These are phyloP conservation scores for Saxophila tyrrhenica DNA, from an alignment of 495 filamentous ascomycete genomes.

Conservation along the genomic window DNA sequence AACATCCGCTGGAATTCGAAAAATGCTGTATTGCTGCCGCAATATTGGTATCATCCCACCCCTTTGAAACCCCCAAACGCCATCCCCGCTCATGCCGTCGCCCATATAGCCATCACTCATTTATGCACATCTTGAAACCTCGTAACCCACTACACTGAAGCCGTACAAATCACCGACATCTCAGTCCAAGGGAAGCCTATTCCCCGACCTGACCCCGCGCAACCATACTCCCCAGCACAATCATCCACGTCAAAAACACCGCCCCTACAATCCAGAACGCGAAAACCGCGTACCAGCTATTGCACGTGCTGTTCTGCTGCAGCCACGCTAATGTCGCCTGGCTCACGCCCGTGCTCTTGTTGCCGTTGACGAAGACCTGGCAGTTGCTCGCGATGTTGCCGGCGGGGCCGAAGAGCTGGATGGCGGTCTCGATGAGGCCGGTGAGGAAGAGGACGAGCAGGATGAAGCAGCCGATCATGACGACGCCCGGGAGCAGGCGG, in stretches of 20 bases:
- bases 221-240: conserved; percentile 56
- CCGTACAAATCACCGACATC: not conserved
- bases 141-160: not conserved
- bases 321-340: conserved; percentile 72
- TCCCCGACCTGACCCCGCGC: not conserved
- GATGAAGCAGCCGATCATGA: conserved; percentile 85
- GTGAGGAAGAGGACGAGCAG: conserved; percentile 88
- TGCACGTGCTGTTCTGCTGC: conserved; percentile 74
- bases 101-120: not conserved
- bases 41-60: too few species aligned
- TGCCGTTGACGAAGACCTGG: conserved; percentile 54
- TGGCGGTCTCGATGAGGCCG: conserved; percentile 75
- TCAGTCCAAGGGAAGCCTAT: not conserved
- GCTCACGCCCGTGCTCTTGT: conserved; percentile 47
- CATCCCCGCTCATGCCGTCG: too few species aligned
- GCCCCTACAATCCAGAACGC: conserved; percentile 64
- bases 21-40: too few species aligned
- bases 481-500: conserved; percentile 75
- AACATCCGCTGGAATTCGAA: too few species aligned
- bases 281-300: conserved; percentile 51
- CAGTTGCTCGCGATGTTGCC: conserved; percentile 73
- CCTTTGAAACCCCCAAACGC: too few species aligned
- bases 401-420: conserved; percentile 76
- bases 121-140: not conserved
- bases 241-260: conserved; percentile 89